Conservation (phyloP, 2,329 filamentous ascomycete genomes). For the Fusarium sp. region DNA sequence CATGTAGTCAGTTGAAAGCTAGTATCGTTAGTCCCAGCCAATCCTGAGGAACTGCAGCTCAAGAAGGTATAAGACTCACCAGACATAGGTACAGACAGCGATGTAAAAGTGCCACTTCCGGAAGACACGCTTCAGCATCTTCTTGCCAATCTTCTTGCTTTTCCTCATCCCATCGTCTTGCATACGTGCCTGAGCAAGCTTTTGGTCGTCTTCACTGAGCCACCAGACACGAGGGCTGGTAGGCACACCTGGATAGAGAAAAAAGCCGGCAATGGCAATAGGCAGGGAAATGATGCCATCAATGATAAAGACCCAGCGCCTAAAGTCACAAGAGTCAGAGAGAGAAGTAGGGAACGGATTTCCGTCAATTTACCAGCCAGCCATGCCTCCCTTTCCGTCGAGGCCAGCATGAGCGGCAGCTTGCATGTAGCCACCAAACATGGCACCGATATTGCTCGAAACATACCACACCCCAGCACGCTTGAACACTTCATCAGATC, state of each 20-base stretch:
- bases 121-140: constrained; percentile 42
- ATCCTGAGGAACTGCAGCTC: neutral
- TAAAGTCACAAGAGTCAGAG: neutral
- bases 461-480: constrained; percentile 61
- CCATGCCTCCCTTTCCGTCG: constrained; percentile 29
- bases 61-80: neutral
- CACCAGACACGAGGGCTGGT: constrained; percentile 41
- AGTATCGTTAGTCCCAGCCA: too few species aligned
- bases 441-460: constrained; percentile 29
- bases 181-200: constrained; percentile 41
- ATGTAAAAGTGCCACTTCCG: constrained; percentile 43
- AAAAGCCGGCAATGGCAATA: constrained; percentile 36
- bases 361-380: constrained; percentile 18
- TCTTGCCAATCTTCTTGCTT: constrained; percentile 36
- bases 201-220: constrained; percentile 38
- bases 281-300: constrained; percentile 46
- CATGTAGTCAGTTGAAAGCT: constrained; percentile 37
- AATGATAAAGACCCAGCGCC: constrained; percentile 49
- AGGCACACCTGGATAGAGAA: constrained; percentile 43
- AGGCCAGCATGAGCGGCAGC: constrained; percentile 28
- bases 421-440: constrained; percentile 33
- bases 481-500: constrained; percentile 54
- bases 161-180: constrained; percentile 33
- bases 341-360: neutral
- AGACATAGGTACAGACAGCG: constrained; percentile 37